Conservation (phyloP, 495 filamentous ascomycete genomes). For the Amphirosellinia nigrospora region DNA sequence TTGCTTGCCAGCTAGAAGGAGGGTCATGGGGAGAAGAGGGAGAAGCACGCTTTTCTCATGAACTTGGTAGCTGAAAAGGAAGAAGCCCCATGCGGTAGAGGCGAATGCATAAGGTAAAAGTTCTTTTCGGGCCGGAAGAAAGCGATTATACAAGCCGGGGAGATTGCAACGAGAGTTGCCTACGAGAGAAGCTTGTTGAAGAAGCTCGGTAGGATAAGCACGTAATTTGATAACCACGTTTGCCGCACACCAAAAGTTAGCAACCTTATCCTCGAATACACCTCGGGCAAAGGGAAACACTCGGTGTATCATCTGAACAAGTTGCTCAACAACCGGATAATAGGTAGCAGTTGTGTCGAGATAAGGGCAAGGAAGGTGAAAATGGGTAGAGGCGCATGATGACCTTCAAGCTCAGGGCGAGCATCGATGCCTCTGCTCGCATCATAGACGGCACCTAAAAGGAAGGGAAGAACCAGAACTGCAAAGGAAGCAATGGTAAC, state of each 20-base stretch:
- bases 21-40: constrained; percentile 88
- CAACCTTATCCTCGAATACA: constrained; percentile 97
- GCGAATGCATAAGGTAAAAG: constrained; percentile 80
- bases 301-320: constrained; percentile 82
- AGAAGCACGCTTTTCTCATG: constrained; percentile 96
- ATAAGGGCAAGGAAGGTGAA: constrained; percentile 63
- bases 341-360: constrained; percentile 68
- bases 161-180: constrained; percentile 76
- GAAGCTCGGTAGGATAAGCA: constrained; percentile 65
- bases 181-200: constrained; percentile 80
- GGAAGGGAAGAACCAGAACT: constrained; percentile 73
- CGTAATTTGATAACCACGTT: constrained; percentile 88
- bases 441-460: constrained; percentile 69
- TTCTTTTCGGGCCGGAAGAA: constrained; percentile 79
- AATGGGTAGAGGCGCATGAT: constrained; percentile 61
- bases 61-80: constrained; percentile 95
- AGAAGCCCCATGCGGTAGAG: constrained; percentile 92
- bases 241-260: constrained; percentile 94
- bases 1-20: constrained; percentile 77
- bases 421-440: constrained; percentile 58
- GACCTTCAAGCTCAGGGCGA: constrained; percentile 53
- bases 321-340: constrained; percentile 74
- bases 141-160: constrained; percentile 76
- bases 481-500: constrained; percentile 76
- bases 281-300: constrained; percentile 94